Evolutionary conservation across 2,329 filamentous ascomycete genomes (phyloP).

Genomic region (Apiospora saccharicola): DNA sequence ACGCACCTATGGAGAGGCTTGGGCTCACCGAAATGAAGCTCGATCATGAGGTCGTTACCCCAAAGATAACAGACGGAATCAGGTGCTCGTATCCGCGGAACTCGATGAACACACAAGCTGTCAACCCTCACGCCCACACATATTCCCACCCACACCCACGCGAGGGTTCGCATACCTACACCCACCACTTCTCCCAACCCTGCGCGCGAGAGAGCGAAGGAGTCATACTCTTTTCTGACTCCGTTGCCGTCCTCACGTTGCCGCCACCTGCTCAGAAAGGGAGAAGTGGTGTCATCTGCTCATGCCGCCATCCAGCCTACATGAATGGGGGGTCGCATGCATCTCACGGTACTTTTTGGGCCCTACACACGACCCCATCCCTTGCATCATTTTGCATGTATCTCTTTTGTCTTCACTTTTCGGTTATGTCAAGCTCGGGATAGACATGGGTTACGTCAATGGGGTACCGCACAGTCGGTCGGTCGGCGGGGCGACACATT

Average conservation of each 20-base stretch:
- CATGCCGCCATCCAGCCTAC: background rate
- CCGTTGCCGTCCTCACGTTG: background rate
- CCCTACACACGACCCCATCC: background rate
- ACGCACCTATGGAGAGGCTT: background rate
- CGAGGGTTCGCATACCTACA: background rate
- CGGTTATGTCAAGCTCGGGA: slow-evolving; percentile 9
- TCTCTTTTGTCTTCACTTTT: background rate
- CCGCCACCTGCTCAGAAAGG: slow-evolving; percentile 5
- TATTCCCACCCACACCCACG: background rate
- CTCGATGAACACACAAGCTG: background rate
- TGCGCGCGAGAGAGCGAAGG: background rate
- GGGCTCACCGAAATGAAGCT: background rate
- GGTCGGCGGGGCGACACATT: slow-evolving; percentile 7
- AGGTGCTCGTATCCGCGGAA: slow-evolving; percentile 12
- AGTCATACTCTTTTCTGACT: background rate
- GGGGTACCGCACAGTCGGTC: background rate
- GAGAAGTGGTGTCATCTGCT: slow-evolving; percentile 12
- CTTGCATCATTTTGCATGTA: slow-evolving; percentile 21
- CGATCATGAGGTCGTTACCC: slow-evolving; percentile 7
- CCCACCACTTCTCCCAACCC: background rate
- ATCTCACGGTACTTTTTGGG: background rate
- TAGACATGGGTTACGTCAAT: slow-evolving; percentile 19
- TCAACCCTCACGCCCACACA: slow-evolving; percentile 10
- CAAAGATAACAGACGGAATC: slow-evolving; percentile 17
- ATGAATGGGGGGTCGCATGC: background rate